Conservation (phyloP, 2,329 filamentous ascomycete genomes). For the Calonectria pseudoturangicola region DNA sequence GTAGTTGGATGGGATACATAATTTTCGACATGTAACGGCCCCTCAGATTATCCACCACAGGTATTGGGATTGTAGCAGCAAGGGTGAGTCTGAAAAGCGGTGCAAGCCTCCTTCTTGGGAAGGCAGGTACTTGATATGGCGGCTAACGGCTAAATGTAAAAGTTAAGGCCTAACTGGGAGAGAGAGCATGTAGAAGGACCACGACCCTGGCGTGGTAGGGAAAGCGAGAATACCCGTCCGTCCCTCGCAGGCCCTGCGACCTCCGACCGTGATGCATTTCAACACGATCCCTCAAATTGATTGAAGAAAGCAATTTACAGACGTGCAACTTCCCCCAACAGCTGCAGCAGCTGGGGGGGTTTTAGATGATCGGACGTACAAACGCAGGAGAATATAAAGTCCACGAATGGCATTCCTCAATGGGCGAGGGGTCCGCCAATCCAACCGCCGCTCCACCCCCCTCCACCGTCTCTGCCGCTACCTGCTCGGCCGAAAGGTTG, state of each 20-base stretch:
- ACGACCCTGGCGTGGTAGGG: not conserved
- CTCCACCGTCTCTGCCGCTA: slow-evolving; percentile 20
- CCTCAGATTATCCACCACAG: not conserved
- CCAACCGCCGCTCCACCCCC: slow-evolving; percentile 30
- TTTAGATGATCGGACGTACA: slow-evolving; percentile 26
- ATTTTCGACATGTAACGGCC: not conserved
- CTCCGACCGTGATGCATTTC: no score
- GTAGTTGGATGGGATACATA: slow-evolving; percentile 24
- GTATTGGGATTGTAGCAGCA: not conserved
- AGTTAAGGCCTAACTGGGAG: not conserved
- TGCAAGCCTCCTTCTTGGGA: slow-evolving; percentile 14
- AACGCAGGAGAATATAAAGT: slow-evolving; percentile 18
- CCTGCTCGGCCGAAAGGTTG: slow-evolving; percentile 38
- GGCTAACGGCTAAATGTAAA: slow-evolving; percentile 20
- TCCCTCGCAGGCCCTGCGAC: not conserved
- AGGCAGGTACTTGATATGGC: slow-evolving; percentile 14
- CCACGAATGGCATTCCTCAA: slow-evolving; percentile 32
- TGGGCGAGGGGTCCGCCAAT: slow-evolving; percentile 26
- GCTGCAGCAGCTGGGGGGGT: slow-evolving; percentile 7
- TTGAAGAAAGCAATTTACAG: slow-evolving; percentile 19
- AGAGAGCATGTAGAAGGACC: no score
- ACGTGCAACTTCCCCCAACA: not conserved
- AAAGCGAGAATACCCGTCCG: not conserved
- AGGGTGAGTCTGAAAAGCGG: slow-evolving; percentile 13
- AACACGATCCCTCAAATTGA: not conserved